Conservation (phyloP, 495 filamentous ascomycete species). For the Trichocladium uniseriatum region DNA sequence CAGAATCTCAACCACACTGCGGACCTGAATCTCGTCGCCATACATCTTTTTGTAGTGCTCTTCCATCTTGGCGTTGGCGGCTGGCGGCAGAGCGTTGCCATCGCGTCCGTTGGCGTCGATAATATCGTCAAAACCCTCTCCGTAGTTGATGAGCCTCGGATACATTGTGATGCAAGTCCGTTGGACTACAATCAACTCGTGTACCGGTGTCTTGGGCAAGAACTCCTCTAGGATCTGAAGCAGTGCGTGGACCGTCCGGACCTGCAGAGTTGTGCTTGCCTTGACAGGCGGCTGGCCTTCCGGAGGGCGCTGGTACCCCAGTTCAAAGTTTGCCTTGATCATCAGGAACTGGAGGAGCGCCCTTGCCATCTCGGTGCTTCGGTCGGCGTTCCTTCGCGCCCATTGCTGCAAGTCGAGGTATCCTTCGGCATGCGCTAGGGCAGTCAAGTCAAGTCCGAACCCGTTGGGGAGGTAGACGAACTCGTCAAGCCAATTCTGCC, state of each 20-base stretch:
- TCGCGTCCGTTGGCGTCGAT: slow-evolving; percentile 75
- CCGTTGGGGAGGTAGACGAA: slow-evolving; percentile 64
- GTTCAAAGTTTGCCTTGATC: slow-evolving; percentile 76
- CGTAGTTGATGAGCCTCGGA: slow-evolving; percentile 93
- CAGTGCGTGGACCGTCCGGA: slow-evolving; percentile 76
- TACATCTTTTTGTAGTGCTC: slow-evolving; percentile 97
- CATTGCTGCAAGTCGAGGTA: slow-evolving; percentile 74
- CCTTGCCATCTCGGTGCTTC: slow-evolving; percentile 50
- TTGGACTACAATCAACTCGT: slow-evolving; percentile 54
- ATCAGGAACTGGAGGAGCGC: slow-evolving; percentile 64
- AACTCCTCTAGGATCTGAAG: slow-evolving; percentile 68
- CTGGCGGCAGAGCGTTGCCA: slow-evolving; percentile 66
- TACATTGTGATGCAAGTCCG: slow-evolving; percentile 84
- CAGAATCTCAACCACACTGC: slow-evolving; percentile 71
- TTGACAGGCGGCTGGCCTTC: slow-evolving; percentile 47
- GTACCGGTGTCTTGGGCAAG: slow-evolving; percentile 37
- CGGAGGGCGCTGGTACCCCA: slow-evolving; percentile 51
- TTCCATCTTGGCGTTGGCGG: slow-evolving; percentile 84
- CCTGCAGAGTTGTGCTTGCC: slow-evolving; percentile 50
- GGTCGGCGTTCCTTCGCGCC: slow-evolving; percentile 56
- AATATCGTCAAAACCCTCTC: slow-evolving; percentile 80
- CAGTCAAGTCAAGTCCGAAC: slow-evolving; percentile 81
- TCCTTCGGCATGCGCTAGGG: slow-evolving; percentile 75
- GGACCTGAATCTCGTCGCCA: slow-evolving; percentile 70
- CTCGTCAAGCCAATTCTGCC: slow-evolving; percentile 73